A percentile compares a stretch with the other conserved stretches of the same genome.
These are phyloP conservation scores for Quercus robur DNA, from an alignment of 306 rosid genomes.

Conservation along the genomic window DNA sequence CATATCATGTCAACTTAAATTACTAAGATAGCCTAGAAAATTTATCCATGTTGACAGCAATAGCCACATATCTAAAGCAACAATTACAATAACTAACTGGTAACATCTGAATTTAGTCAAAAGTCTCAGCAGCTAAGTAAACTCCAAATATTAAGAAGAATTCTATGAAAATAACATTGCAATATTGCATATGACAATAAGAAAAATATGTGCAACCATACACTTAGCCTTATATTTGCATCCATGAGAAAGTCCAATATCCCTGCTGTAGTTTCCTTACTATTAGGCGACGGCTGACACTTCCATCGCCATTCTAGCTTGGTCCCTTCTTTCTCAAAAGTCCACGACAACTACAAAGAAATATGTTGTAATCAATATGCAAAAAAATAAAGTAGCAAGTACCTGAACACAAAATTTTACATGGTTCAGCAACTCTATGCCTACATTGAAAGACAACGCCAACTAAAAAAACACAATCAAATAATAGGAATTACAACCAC, in stretches of 20 bases:
- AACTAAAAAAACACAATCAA: too few species aligned
- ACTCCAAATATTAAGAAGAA: neutral
- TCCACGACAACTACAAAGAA: constrained; percentile 72
- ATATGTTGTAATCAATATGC: neutral
- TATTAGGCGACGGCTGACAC: constrained; percentile 54
- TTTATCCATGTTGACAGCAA: neutral
- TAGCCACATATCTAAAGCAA: neutral
- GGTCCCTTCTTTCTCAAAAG: constrained; percentile 83
- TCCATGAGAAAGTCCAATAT: constrained; percentile 84
- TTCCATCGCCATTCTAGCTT: constrained; percentile 89
- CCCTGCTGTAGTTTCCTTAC: constrained; percentile 56
- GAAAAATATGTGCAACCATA: constrained; percentile 36
- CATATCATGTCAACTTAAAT: neutral
- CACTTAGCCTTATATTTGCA: constrained; percentile 79
- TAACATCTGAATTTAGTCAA: neutral
- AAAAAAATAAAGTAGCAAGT: neutral
- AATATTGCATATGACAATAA: neutral
- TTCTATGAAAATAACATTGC: neutral
- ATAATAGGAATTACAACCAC: too few species aligned
- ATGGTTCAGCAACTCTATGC: too few species aligned
- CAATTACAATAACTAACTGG: too few species aligned
- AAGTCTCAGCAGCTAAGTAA: neutral
- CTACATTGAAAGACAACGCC: too few species aligned
- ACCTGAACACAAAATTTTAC: too few species aligned
- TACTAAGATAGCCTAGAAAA: neutral